These are phyloP conservation scores for Tripidium arundinaceum DNA, from an alignment of 202 grass and related monocot genomes.

Conservation along the genomic window DNA sequence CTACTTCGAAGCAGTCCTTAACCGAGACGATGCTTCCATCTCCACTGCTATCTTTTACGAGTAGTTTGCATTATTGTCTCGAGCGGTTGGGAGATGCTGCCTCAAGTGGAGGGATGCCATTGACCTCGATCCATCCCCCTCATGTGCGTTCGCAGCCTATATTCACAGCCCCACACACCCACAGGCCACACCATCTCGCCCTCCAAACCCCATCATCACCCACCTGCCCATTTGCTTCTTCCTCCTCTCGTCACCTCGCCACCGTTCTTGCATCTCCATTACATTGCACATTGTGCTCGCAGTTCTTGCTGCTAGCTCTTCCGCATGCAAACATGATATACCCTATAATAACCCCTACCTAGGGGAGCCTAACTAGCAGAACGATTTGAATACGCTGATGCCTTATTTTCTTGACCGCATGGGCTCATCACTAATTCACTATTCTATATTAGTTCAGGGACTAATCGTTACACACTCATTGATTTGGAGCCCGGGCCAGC, in stretches of 20 bases:
- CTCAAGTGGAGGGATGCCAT: slow-evolving; percentile 37
- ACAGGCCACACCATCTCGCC: too few relatives aligned
- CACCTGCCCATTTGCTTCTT: too few relatives aligned
- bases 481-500: too few relatives aligned
- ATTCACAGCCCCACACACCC: too few relatives aligned
- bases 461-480: slow-evolving; percentile 11
- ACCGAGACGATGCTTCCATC: neutral
- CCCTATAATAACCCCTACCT: too few relatives aligned
- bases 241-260: too few relatives aligned
- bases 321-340: neutral
- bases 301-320: too few relatives aligned
- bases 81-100: slow-evolving; percentile 36
- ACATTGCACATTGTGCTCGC: too few relatives aligned
- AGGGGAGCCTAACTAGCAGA: neutral
- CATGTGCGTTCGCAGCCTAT: too few relatives aligned
- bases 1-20: neutral
- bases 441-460: neutral
- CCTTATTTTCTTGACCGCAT: neutral
- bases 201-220: too few relatives aligned
- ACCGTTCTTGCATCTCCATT: too few relatives aligned
- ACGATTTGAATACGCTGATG: neutral
- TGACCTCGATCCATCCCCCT: slow-evolving; percentile 55
- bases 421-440: neutral
- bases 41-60: neutral
- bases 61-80: slow-evolving; percentile 33